A percentile compares a stretch with the other conserved stretches of the same genome.
Evolutionary conservation across 2,329 filamentous ascomycete genomes (phyloP).

Genomic region (Fusarium sacchari): DNA sequence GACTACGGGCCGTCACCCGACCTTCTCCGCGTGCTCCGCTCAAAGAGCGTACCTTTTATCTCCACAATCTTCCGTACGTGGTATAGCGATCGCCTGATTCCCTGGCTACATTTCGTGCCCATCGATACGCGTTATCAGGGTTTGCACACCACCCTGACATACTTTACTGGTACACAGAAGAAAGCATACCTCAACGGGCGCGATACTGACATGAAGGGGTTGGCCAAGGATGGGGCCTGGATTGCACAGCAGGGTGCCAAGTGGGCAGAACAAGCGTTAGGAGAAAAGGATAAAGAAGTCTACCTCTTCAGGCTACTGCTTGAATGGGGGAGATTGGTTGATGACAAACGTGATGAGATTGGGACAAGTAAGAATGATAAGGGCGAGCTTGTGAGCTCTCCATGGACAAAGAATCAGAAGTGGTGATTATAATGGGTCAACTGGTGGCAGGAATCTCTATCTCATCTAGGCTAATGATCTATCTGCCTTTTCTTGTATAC

Average conservation of each 20-base stretch:
- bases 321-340: slow-evolving; percentile 78
- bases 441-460: neutral
- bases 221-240: slow-evolving; percentile 65
- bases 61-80: slow-evolving; percentile 80
- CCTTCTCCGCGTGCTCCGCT: slow-evolving; percentile 72
- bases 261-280: slow-evolving; percentile 71
- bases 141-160: slow-evolving; percentile 77
- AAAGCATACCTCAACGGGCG: slow-evolving; percentile 56
- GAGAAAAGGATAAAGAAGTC: slow-evolving; percentile 80
- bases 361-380: slow-evolving; percentile 47
- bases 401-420: slow-evolving; percentile 43
- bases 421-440: slow-evolving; percentile 30
- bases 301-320: slow-evolving; percentile 82
- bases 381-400: slow-evolving; percentile 45
- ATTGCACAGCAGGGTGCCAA: slow-evolving; percentile 73
- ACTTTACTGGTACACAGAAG: slow-evolving; percentile 71
- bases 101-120: slow-evolving; percentile 86
- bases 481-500: neutral
- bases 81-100: slow-evolving; percentile 77
- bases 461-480: neutral
- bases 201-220: slow-evolving; percentile 58
- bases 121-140: slow-evolving; percentile 78
- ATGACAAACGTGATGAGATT: slow-evolving; percentile 65
- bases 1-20: slow-evolving; percentile 70
- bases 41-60: slow-evolving; percentile 74